Evolutionary conservation across 805 yeast genomes (phyloP), one percentile per base, ranked within the genome.

Genomic region (Ogataea nonfermentans): DNA sequence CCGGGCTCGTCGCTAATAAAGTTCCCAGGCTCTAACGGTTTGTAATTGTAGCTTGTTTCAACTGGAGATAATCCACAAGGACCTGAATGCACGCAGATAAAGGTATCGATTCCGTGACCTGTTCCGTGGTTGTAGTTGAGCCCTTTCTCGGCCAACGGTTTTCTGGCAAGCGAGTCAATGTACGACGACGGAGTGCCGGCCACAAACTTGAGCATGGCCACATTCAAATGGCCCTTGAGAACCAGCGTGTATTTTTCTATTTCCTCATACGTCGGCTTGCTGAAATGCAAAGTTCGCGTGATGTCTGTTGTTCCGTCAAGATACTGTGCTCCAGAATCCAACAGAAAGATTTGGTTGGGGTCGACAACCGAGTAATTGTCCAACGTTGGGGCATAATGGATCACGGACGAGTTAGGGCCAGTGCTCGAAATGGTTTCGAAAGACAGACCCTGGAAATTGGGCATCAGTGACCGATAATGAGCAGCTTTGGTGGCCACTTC

Each of bases 41-140:
- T 53, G 71, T 69, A 56, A 61, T 67, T 57, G 47, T 61, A 61
- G 10, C 52, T 48, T 2, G 64, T 57, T 29, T 51, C 40, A 4
- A 39, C 26, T 9, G 63, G 62, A 43, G 84, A 86, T 44, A 93
- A 79, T 11, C 90, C 95, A 40, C 91, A 74, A 1, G 98, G 98
- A 0, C 95, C 93, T 56, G 95, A 96, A 60, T 93, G 99, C 12
- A 93, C 98, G 59, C 84, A 83, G 32, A 95, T 77, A 58, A 74
- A 91, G 14, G 90, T 74, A 2, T 96, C 98, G n/a, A 93, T 84
- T 4, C 99, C 99, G 62, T 93, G 99, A 2, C 98, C 96, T 0
- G 98, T 88, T 8, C 99, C 98, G 62, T 93, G 99, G 47, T 81
- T 77, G 59, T 85, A 93, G 59, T 86, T 93, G 34, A 87, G 67